Conservation (phyloP, 768 basidiomycete genomes). For the Rhizopogon salebrosus region DNA sequence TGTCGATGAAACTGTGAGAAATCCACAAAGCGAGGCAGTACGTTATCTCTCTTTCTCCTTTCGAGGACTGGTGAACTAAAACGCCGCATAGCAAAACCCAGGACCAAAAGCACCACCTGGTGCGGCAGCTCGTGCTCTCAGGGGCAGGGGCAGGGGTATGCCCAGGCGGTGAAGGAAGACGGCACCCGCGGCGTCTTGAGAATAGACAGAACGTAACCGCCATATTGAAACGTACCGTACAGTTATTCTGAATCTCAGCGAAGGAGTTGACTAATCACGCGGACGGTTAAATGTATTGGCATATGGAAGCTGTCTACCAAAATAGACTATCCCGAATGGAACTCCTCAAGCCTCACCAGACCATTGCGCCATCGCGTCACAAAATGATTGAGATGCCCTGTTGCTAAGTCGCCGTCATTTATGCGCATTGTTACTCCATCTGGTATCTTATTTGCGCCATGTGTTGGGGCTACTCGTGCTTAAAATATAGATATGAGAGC, state of each 20-base stretch:
- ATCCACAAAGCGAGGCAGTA: slow-evolving; percentile 91
- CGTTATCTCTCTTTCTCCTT: slow-evolving; percentile 23
- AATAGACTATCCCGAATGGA: neutral
- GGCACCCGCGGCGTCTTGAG: slow-evolving; percentile 7
- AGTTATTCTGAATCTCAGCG: too few relatives aligned
- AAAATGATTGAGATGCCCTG: neutral
- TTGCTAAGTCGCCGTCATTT: slow-evolving; percentile 14
- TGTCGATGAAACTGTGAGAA: slow-evolving; percentile 95
- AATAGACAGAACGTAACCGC: slow-evolving; percentile 6
- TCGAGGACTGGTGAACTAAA: slow-evolving; percentile 11
- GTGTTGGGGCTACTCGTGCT: neutral
- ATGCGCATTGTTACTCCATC: neutral
- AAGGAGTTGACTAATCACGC: too few relatives aligned
- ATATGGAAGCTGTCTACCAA: neutral
- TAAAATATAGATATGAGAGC: too few relatives aligned
- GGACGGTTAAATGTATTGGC: neutral
- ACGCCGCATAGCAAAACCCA: slow-evolving; percentile 51
- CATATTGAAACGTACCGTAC: slow-evolving; percentile 14
- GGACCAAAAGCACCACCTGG: slow-evolving; percentile 93
- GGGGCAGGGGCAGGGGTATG: slow-evolving; percentile 84
- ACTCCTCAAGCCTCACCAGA: neutral
- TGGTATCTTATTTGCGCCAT: neutral
- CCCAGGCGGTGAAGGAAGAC: slow-evolving; percentile 52
- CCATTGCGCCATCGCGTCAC: slow-evolving; percentile 21
- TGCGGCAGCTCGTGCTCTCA: slow-evolving; percentile 77